Base-by-base conservation (phyloP, 495 filamentous ascomycete species). In the Penicillium nucicola region DNA sequence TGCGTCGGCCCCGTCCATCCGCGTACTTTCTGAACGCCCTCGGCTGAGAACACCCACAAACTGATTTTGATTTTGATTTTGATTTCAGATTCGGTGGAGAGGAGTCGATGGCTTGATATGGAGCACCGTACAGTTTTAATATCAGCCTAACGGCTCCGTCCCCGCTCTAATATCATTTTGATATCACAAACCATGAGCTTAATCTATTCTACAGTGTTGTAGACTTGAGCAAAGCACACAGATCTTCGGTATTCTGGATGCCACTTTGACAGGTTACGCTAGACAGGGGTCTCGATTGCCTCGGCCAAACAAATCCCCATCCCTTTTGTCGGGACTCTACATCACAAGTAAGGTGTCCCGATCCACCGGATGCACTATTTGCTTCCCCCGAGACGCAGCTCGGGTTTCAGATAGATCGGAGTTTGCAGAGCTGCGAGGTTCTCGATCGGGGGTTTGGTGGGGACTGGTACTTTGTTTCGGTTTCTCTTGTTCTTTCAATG, bases 331-430 rank as follows among this genome's bases (percentile, higher is more conserved):
- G 40, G 49, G 9, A 3, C 12, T 18, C 5, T 33, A 37, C 20
- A 30, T 15, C 38, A 36, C 25, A 56, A 32, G 60, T 44, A 63
- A 60, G 56, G 53, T n/a, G 20, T 18, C 18, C 9, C 20, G 50
- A 30, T 20, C 51, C 50, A 37, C 36, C 49, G 53, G 45, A 35
- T 46, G 39, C 9, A 19, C 4, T 17, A 15, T 15, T 11, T 28
- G n/a, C 18, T 38, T 34, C 47, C 57, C 50, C 44, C 46, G 41
- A 60, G 42, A 41, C 34, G 12, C 13, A 15, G 9, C 31, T 42
- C 39, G 11, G 33, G 48, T 61, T 58, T 55, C 57, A 61, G 57
- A 55, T 55, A 54, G 50, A 58, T 61, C 51, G 33, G 37, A 50
- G 25, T 48, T 53, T 40, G 36, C 44, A 32, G 36, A 3, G 20